Percentiles rank a stretch among this genome's conserved stretches.
These are phyloP conservation scores for Epichloe coenophiala DNA, from an alignment of 2,329 filamentous ascomycete species.

Conservation along the genomic window DNA sequence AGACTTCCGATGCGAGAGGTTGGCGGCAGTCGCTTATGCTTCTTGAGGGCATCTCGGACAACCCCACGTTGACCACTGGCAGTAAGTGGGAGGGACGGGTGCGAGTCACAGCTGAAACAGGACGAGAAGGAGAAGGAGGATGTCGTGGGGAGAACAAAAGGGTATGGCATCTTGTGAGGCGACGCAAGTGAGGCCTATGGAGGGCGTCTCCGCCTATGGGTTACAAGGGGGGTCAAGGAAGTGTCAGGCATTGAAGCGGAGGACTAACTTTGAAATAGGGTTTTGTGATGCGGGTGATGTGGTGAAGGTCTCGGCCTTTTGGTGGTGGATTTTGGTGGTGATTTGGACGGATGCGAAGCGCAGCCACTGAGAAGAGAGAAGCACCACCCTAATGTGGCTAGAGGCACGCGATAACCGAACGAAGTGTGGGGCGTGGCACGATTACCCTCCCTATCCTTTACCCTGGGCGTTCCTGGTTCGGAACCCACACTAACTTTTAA, in stretches of 20 bases:
- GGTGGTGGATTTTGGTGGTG: too few species aligned
- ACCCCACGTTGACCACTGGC: constrained; percentile 76
- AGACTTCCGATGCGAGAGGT: constrained; percentile 59
- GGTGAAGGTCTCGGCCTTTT: not conserved
- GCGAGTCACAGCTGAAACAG: constrained; percentile 63
- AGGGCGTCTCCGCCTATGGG: not conserved
- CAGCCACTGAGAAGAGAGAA: too few species aligned
- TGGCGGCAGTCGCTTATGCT: constrained; percentile 72
- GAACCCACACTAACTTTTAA: too few species aligned
- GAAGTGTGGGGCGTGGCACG: too few species aligned
- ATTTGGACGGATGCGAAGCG: too few species aligned
- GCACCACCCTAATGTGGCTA: too few species aligned
- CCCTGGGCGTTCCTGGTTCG: too few species aligned
- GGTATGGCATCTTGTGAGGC: constrained; percentile 63
- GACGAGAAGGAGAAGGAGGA: constrained; percentile 72
- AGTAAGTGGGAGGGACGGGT: constrained; percentile 75
- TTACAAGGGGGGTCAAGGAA: not conserved
- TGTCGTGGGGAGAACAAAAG: constrained; percentile 78
- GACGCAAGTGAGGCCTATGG: not conserved
- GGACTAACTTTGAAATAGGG: not conserved
- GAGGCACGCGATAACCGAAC: too few species aligned
- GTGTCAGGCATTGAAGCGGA: not conserved
- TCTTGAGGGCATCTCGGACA: constrained; percentile 71
- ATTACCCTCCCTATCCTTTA: too few species aligned
- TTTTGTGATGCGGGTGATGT: not conserved